Evolutionary conservation across 78 protist genomes (phyloP), one percentile per base, ranked within the genome.

Genomic region (Tieghemostelium lacteum): DNA sequence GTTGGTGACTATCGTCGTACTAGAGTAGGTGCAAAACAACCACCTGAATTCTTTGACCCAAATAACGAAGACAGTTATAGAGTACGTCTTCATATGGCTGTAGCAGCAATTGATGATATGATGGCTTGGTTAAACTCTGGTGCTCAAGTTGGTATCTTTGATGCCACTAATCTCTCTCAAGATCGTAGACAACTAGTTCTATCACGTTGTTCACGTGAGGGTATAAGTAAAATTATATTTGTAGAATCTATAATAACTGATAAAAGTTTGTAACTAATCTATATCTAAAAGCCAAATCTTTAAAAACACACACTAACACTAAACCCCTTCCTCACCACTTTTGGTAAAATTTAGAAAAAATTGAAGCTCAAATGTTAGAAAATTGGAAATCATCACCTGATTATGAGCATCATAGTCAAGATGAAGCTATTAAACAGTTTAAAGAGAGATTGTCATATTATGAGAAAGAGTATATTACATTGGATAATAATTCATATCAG

Each of bases 91-190:
- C 88, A 77, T 64, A 77, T 89, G 89, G 94, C 88, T 1, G 83
- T 91, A 3, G 94, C 94, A 7, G 96, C 94, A 20, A 45, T 94
- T 0, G 94, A 78, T 19, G 96, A 94, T 36, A 85, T 89, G 92
- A 61, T 94, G 45, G 70, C 75, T 12, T 89, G 92, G 92, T 58
- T 89, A 37, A 74, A 89, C 71, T 75, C 64, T 10, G 94, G 88
- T 8, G 91, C 89, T 12, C 50, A 55, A 28, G 93, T 93, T 10
- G 97, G 93, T 19, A 94, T 96, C 19, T 89, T 75, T 24, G 98
- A 96, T 50, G 98, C 96, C n/a, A 96, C 98, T 2, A 96, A 96
- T 49, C 39, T 85, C 40, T 92, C 96, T 19, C n/a, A 5, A 1
- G 94, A 62, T 26, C 73, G 98, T 36, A 62, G 98, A 58, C 94